Base-by-base conservation (phyloP, 2,329 filamentous ascomycete species). In the Seiridium cupressi region DNA sequence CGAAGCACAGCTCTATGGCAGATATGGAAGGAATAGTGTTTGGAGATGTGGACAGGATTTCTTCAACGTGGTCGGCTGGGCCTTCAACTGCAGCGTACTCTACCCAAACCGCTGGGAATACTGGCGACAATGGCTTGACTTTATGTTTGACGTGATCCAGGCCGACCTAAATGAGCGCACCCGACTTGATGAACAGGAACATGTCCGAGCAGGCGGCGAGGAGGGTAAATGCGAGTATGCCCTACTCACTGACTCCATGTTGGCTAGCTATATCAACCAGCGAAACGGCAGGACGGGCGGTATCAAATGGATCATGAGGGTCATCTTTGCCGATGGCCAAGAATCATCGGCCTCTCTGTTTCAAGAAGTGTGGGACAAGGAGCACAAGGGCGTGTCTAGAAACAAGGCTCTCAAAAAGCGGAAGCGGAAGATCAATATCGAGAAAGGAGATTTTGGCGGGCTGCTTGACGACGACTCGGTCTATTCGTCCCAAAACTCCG, bases 51-150 rank as follows among this genome's bases (percentile, higher is more conserved):
- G 89, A 1, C 87, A 91, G 62, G 92, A 96, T 70, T 96, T 98
- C 68, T 99, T 95, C 92, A 84, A 88, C 47, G 85, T 91, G 0
- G 83, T 95, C 0, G 95, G 94, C 3, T 98, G 95, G 95, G 90
- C 91, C 0, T 93, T 98, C 73, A 95, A 94, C 71, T 98, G 94
- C 76, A 93, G 92, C 56, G 83, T 90, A 1, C 73, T 84, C 38
- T 81, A 94, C 66, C 87, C 87, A 1, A 81, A 84, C 46, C 84
- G 94, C 26, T 98, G 95, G 94, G 83, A 81, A 55, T 84, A 88
- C 69, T 98, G 93, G 93, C 87, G 83, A 66, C 75, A 86, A 6
- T 97, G 92, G 90, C 79, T 98, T 11, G 84, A 88, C 40, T 88
- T 90, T 62, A 89, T 97, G 82, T 74, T 96, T 4, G 89, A 93